phyloP scores from a whole-genome alignment of 2,329 filamentous ascomycete species.

The Cordyceps cateniannulata region DNA sequence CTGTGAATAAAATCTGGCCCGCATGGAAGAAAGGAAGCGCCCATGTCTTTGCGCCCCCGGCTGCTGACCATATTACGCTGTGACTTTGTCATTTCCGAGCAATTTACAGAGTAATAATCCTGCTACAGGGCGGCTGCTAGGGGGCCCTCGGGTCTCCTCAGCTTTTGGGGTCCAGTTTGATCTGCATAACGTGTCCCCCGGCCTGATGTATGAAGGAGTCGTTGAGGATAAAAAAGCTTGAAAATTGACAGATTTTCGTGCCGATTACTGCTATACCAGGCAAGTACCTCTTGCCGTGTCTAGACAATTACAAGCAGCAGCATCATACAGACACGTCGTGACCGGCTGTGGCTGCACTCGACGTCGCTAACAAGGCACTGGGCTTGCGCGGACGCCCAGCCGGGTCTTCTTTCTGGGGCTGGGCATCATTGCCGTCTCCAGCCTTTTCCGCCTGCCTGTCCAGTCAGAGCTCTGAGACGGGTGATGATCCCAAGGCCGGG shows the following conservation, averaged over 20 bases:
- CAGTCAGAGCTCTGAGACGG: neutral
- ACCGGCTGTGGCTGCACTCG: neutral
- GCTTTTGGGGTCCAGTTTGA: constrained; percentile 2
- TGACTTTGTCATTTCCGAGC: neutral
- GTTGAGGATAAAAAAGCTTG: too few species aligned
- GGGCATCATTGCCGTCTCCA: neutral
- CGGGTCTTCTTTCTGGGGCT: neutral
- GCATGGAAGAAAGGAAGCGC: too few species aligned
- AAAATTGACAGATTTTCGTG: neutral
- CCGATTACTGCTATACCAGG: too few species aligned
- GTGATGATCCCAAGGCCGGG: neutral
- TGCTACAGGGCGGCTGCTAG: neutral
- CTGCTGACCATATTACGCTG: neutral
- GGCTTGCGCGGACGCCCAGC: neutral
- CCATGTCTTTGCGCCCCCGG: neutral
- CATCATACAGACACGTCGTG: neutral
- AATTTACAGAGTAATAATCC: neutral
- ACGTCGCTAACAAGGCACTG: neutral
- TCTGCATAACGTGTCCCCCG: neutral
- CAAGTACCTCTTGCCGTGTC: too few species aligned
- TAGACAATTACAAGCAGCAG: neutral
- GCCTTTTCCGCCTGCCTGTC: neutral
- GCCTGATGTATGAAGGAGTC: neutral
- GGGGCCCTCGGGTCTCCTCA: neutral
- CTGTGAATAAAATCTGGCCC: too few species aligned